These are phyloP conservation scores for Ramularia endophylla DNA, from an alignment of 2,329 filamentous ascomycete genomes.

Conservation along the genomic window DNA sequence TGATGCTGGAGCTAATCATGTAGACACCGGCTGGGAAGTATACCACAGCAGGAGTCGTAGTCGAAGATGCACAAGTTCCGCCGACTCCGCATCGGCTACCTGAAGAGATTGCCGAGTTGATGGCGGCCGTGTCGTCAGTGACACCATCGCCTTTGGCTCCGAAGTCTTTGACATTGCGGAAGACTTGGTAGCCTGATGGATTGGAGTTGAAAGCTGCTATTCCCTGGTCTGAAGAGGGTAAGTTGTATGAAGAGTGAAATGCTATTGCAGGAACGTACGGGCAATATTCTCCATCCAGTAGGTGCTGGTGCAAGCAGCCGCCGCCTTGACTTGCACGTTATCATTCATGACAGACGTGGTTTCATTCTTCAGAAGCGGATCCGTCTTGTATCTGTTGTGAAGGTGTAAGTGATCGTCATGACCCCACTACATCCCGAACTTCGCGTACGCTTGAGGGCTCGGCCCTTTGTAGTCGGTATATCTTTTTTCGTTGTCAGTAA, in stretches of 20 bases:
- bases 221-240: conserved; percentile 30
- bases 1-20: conserved; percentile 49
- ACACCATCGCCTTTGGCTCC: conserved; percentile 43
- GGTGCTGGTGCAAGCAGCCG: conserved; percentile 12
- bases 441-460: conserved; percentile 2
- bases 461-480: conserved; percentile 6
- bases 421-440: too few relatives aligned
- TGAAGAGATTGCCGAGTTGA: conserved; percentile 39
- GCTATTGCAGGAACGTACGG: conserved; percentile 23
- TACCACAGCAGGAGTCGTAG: conserved; percentile 50
- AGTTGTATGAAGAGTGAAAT: too few relatives aligned
- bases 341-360: too few relatives aligned
- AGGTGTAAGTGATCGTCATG: too few relatives aligned
- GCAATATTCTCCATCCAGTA: conserved; percentile 41
- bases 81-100: conserved; percentile 38
- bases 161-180: conserved; percentile 45
- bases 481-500: conserved; percentile 1
- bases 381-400: too few relatives aligned
- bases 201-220: conserved; percentile 43
- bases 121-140: conserved; percentile 53
- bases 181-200: conserved; percentile 38
- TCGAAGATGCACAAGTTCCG: conserved; percentile 38
- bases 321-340: neutral
- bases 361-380: too few relatives aligned
- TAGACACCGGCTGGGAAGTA: conserved; percentile 57